Percentiles rank a stretch among this genome's conserved stretches.
These are phyloP conservation scores for Chenopodium album DNA, from an alignment of 148 eudicot species.

Conservation along the genomic window DNA sequence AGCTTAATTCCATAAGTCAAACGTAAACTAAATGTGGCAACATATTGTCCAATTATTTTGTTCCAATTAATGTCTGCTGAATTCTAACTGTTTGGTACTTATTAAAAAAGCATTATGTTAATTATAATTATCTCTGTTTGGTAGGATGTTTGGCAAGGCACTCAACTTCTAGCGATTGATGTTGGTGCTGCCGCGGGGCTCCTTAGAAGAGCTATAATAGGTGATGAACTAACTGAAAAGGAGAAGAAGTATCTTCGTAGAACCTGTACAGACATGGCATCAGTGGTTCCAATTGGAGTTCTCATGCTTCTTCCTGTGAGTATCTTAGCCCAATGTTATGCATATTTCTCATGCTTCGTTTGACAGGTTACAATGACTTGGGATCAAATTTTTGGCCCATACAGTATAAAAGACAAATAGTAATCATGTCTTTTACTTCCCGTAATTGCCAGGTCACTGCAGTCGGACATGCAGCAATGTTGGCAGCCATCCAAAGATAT, in stretches of 20 bases:
- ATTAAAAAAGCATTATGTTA: background rate
- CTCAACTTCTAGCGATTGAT: constrained; percentile 95
- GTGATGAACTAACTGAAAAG: constrained; percentile 88
- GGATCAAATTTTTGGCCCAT: background rate
- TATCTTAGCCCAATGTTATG: constrained; percentile 18
- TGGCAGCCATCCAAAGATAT: constrained; percentile 97
- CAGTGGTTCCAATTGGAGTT: constrained; percentile 93
- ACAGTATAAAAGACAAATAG: background rate
- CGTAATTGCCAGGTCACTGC: constrained; percentile 78
- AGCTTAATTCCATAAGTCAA: background rate
- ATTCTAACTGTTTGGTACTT: background rate
- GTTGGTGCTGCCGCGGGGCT: constrained; percentile 75
- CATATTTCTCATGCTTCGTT: background rate
- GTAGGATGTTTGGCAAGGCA: constrained; percentile 98
- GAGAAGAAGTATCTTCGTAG: constrained; percentile 78
- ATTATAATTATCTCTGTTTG: background rate
- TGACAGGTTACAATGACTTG: background rate
- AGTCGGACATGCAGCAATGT: constrained; percentile 97
- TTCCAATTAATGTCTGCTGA: background rate
- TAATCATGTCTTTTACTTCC: constrained; percentile 10
- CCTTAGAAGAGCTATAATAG: constrained; percentile 70
- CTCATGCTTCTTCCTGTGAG: constrained; percentile 99
- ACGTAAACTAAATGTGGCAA: background rate
- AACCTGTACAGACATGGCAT: constrained; percentile 85
- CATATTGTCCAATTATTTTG: background rate